Base-by-base conservation (phyloP, 2,329 filamentous ascomycete species). In the Stachybotrys echinatus region DNA sequence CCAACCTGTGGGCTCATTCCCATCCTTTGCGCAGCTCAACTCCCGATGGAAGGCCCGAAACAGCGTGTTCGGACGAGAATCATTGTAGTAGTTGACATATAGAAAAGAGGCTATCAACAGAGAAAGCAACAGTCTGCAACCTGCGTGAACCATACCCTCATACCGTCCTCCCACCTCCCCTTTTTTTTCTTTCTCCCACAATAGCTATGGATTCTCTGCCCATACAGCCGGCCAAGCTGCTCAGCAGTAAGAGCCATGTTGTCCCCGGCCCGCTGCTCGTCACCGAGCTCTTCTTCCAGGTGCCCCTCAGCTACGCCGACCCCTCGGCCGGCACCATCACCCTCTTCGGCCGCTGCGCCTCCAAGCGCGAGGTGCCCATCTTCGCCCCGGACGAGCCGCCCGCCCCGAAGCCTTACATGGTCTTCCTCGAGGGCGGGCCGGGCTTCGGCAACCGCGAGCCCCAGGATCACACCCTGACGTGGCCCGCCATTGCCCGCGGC, bases 371-470 rank as follows among this genome's bases (percentile, higher is more conserved):
- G 55, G 76, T 73, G 22, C 79, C 81, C 40, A 80, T 85, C 50
- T 77, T 76, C 40, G 68, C 75, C 27, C 61, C 66, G 3, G 66
- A 68, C n/a, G 59, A 66, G 6, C 56, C 61, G 14, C 61, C 63
- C 4, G 60, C 69, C 6, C 68, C 70, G 20, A 79, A 76, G 57
- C 81, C 81, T 8, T 84, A 77, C 69, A 71, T 85, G 48, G 76
- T 92, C 54, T 96, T 86, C 64, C 78, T 95, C 14, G 87, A 95
- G 71, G 92, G 92, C 55, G 92, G 92, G 0, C 92, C 92, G 0
- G 92, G 92, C 3, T 84, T 87, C 61, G 84, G 87, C 53, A 92
- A 89, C 62, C 75, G 79, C 6, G 75, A 85, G 46, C 92, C 92
- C 2, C 86, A 95, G 63, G 80, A 88, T 51, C 81, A 84, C 53